Percentiles rank a stretch among this genome's conserved stretches.
Conservation (phyloP, 2,329 filamentous ascomycete genomes). For the Cladosporium sphaerospermum region DNA sequence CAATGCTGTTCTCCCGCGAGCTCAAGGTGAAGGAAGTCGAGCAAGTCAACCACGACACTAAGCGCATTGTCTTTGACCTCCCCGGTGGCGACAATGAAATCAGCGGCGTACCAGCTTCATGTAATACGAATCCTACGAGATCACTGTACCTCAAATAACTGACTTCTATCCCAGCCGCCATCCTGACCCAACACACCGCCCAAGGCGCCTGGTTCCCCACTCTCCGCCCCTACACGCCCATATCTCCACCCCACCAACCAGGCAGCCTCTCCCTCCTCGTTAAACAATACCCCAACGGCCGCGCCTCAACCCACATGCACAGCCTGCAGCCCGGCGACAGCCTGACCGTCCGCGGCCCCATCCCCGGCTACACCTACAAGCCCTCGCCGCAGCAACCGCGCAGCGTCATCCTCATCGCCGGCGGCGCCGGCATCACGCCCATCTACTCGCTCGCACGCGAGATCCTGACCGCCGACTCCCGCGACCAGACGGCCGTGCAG, state of each 20-base stretch:
- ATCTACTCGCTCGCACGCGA: conserved; percentile 40
- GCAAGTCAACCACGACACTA: conserved; percentile 31
- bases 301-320: conserved; percentile 61
- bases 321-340: conserved; percentile 56
- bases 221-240: conserved; percentile 61
- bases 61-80: conserved; percentile 27
- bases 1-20: conserved; percentile 28
- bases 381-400: conserved; percentile 17
- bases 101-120: conserved; percentile 25
- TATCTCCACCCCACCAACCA: conserved; percentile 50
- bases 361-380: conserved; percentile 35
- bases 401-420: conserved; percentile 58
- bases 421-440: conserved; percentile 67
- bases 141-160: no score
- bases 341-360: conserved; percentile 51
- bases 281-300: conserved; percentile 62
- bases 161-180: no score
- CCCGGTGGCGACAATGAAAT: conserved; percentile 24
- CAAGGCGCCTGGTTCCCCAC: conserved; percentile 53
- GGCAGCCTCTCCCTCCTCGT: conserved; percentile 60
- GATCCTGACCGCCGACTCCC: conserved; percentile 47
- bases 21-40: conserved; percentile 25
- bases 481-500: conserved; percentile 57
- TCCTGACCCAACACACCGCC: conserved; percentile 57
- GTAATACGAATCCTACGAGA: no score